Evolutionary conservation across 2,329 filamentous ascomycete species (phyloP).

Genomic region (Decorospora gaudefroyi): DNA sequence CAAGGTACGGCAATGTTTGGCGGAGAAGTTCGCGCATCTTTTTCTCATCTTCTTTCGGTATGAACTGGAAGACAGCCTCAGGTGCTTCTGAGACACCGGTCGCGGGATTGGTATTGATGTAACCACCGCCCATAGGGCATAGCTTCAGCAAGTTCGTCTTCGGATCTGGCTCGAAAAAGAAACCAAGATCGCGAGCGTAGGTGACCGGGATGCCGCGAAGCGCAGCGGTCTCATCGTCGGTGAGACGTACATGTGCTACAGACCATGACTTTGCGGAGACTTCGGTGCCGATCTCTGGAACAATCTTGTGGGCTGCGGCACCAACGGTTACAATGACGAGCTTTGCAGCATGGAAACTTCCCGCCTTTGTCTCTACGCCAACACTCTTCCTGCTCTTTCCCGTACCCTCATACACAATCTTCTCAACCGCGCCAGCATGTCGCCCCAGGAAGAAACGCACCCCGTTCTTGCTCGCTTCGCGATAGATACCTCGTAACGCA

Average conservation of each 20-base stretch:
- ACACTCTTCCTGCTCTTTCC: constrained; percentile 32
- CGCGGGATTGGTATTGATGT: constrained; percentile 55
- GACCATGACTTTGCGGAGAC: constrained; percentile 63
- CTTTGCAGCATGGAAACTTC: constrained; percentile 44
- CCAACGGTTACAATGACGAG: constrained; percentile 59
- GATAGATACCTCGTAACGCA: constrained; percentile 54
- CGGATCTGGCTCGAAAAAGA: constrained; percentile 68
- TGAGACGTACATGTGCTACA: constrained; percentile 64
- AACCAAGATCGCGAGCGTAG: constrained; percentile 65
- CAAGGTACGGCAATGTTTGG: constrained; percentile 59
- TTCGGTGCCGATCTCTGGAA: constrained; percentile 57
- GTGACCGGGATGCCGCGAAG: constrained; percentile 65
- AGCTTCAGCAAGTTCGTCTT: constrained; percentile 63
- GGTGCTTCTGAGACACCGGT: constrained; percentile 52
- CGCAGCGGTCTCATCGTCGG: constrained; percentile 57
- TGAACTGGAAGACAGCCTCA: constrained; percentile 47
- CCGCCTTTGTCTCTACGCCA: constrained; percentile 48
- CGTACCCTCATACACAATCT: constrained; percentile 49
- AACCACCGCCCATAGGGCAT: constrained; percentile 63
- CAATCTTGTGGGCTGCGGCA: constrained; percentile 54
- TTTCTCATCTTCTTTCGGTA: constrained; percentile 59
- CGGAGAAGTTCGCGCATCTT: constrained; percentile 57
- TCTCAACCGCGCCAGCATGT: constrained; percentile 44
- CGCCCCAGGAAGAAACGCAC: constrained; percentile 54
- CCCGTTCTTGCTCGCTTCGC: constrained; percentile 51